A percentile compares a stretch with the other conserved stretches of the same genome.
Evolutionary conservation across 495 filamentous ascomycete species (phyloP).

Genomic region (Immersiella caudata): DNA sequence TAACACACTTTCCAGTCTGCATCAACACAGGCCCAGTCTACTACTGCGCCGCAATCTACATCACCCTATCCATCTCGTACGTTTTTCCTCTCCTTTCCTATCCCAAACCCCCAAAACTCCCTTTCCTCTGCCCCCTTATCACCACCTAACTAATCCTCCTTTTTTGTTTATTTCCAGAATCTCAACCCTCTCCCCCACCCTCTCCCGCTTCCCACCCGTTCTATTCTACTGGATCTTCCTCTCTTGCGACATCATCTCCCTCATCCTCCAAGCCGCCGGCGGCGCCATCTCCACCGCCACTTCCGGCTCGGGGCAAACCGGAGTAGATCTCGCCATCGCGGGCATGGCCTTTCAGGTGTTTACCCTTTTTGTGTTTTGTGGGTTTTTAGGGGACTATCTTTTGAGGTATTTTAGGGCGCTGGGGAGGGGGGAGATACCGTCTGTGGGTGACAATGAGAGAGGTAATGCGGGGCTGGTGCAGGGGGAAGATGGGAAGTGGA

Average conservation of each 20-base stretch:
- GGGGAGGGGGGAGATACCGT: neutral
- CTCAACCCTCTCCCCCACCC: conserved; percentile 36
- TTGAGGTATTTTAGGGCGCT: conserved; percentile 34
- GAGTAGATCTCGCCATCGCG: conserved; percentile 54
- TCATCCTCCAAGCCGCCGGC: conserved; percentile 54
- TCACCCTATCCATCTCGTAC: conserved; percentile 26
- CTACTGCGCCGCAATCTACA: neutral
- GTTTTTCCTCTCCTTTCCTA: neutral
- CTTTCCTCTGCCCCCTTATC: neutral
- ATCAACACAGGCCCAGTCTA: conserved; percentile 28
- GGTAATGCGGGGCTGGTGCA: too few relatives aligned
- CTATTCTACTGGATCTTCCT: conserved; percentile 59
- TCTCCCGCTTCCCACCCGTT: conserved; percentile 51
- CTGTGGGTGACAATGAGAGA: neutral
- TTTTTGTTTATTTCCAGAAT: conserved; percentile 40
- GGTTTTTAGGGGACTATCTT: conserved; percentile 46
- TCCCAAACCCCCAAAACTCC: neutral
- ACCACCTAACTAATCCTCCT: neutral
- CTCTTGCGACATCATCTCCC: conserved; percentile 54
- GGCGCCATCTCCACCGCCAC: conserved; percentile 47
- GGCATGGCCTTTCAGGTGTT: conserved; percentile 52
- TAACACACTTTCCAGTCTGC: conserved; percentile 38
- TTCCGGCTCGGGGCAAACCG: conserved; percentile 31
- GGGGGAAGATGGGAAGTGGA: too few relatives aligned
- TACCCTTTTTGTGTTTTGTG: conserved; percentile 46